These are phyloP conservation scores for Geosmithia putterillii DNA, from an alignment of 2,329 filamentous ascomycete species.

Conservation along the genomic window DNA sequence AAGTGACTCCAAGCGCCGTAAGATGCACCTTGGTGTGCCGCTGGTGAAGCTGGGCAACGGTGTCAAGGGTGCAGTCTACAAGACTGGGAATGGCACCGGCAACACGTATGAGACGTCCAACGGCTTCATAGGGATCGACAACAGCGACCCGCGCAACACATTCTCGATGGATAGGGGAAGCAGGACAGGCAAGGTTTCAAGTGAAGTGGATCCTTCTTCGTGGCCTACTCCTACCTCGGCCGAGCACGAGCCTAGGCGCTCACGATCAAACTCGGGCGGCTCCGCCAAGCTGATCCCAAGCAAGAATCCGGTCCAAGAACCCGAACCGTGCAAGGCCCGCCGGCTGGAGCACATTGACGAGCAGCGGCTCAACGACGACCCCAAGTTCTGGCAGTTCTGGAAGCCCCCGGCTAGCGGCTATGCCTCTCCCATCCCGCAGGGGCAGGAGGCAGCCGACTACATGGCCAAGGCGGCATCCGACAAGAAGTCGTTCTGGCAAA, in stretches of 20 bases:
- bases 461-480: constrained; percentile 17
- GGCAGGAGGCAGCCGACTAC: constrained; percentile 27
- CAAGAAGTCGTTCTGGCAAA: constrained; percentile 37
- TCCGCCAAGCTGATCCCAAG: constrained; percentile 3
- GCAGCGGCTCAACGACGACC: constrained; percentile 31
- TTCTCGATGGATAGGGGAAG: constrained; percentile 6
- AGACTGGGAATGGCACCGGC: constrained; percentile 36
- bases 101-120: constrained; percentile 41
- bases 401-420: constrained; percentile 49
- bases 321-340: constrained; percentile 37
- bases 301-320: constrained; percentile 2
- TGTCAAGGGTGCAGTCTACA: constrained; percentile 29
- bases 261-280: not conserved
- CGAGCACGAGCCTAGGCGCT: constrained; percentile 3
- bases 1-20: constrained; percentile 13
- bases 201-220: constrained; percentile 17
- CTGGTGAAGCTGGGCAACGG: constrained; percentile 36
- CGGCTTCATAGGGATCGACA: constrained; percentile 31
- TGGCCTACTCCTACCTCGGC: constrained; percentile 8
- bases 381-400: constrained; percentile 52
- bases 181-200: constrained; percentile 16
- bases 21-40: constrained; percentile 19
- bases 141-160: not conserved
- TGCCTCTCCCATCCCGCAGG: constrained; percentile 48
- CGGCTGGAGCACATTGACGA: constrained; percentile 34